Conservation (phyloP, 2,329 filamentous ascomycete species). For the Ophiostoma himal-ulmi region DNA sequence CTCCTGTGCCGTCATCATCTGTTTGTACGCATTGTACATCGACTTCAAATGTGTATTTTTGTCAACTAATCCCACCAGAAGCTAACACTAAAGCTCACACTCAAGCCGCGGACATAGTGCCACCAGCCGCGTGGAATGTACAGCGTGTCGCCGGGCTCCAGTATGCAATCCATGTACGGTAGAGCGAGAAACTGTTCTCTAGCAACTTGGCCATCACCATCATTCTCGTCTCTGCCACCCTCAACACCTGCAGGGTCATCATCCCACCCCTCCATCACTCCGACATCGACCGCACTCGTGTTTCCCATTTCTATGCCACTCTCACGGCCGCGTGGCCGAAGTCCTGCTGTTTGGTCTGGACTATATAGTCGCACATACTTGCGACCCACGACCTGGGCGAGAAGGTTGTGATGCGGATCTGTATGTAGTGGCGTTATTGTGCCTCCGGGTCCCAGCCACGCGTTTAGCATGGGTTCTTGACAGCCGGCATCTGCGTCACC, state of each 20-base stretch:
- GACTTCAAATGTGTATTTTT: not conserved
- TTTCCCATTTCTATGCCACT: constrained; percentile 86
- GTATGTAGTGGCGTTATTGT: constrained; percentile 93
- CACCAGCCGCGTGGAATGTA: constrained; percentile 96
- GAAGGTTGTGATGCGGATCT: constrained; percentile 88
- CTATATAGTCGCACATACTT: constrained; percentile 91
- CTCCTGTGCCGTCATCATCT: not conserved
- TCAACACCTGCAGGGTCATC: constrained; percentile 3
- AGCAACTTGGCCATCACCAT: constrained; percentile 21
- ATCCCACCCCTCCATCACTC: constrained; percentile 60
- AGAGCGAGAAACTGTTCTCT: constrained; percentile 32
- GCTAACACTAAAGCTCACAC: constrained; percentile 85
- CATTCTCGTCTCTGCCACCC: constrained; percentile 18
- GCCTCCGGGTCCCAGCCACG: constrained; percentile 82
- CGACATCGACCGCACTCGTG: constrained; percentile 74
- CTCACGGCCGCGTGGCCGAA: constrained; percentile 59
- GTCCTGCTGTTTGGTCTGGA: constrained; percentile 50
- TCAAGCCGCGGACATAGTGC: constrained; percentile 89
- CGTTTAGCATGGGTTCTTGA: constrained; percentile 33
- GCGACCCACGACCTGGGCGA: constrained; percentile 79
- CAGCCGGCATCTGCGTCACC: not conserved
- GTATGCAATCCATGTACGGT: constrained; percentile 67
- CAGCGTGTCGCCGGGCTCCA: constrained; percentile 75
- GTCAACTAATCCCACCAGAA: constrained; percentile 75
- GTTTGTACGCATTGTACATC: not conserved